phyloP scores from a whole-genome alignment of 2,329 filamentous ascomycete genomes.

The Tolypocladium ovalisporum region DNA sequence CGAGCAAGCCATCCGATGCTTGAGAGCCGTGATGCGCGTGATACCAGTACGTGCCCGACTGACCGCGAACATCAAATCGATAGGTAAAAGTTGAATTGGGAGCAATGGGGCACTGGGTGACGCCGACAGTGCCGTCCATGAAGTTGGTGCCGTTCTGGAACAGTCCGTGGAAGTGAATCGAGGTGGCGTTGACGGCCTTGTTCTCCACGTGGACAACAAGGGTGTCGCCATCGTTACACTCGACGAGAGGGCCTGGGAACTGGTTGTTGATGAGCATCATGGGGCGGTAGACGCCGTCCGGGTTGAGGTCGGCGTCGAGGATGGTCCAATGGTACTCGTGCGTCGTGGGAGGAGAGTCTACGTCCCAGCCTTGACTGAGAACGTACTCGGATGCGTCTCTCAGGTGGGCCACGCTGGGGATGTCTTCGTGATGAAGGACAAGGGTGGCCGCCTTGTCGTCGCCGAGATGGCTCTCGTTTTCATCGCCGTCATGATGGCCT shows the following conservation, averaged over 20 bases:
- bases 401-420: constrained; percentile 12
- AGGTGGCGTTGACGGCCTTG: constrained; percentile 52
- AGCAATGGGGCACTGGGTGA: constrained; percentile 57
- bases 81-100: constrained; percentile 55
- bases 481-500: neutral
- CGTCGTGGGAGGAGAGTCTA: constrained; percentile 32
- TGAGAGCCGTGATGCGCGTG: constrained; percentile 56
- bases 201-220: constrained; percentile 61
- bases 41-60: constrained; percentile 44
- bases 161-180: constrained; percentile 68
- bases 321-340: constrained; percentile 53
- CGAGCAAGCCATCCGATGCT: constrained; percentile 58
- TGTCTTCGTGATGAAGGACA: constrained; percentile 13
- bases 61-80: constrained; percentile 48
- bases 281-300: constrained; percentile 45
- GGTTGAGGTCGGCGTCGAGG: constrained; percentile 44
- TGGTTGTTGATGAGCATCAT: constrained; percentile 65
- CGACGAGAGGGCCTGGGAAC: constrained; percentile 63
- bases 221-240: constrained; percentile 63
- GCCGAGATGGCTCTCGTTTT: neutral
- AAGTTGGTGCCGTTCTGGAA: constrained; percentile 65
- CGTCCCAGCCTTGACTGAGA: constrained; percentile 46
- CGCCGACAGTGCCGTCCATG: constrained; percentile 62
- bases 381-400: constrained; percentile 39
- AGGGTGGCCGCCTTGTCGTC: neutral